Percentiles rank a stretch among this genome's conserved stretches.
These are phyloP conservation scores for Trametes sp. DNA, from an alignment of 1,284 basidiomycete species.

Conservation along the genomic window DNA sequence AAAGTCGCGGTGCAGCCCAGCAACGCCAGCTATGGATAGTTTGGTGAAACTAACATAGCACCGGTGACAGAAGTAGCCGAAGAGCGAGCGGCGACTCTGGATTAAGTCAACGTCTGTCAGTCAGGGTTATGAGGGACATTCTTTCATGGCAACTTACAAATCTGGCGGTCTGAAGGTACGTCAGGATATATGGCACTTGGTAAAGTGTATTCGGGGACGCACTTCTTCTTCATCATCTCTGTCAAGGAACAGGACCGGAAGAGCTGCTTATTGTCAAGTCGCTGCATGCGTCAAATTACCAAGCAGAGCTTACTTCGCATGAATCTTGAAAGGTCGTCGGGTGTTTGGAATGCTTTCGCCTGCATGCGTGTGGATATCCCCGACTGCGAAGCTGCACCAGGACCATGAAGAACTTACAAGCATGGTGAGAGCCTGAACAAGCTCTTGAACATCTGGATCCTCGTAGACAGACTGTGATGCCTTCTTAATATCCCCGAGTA, in stretches of 20 bases:
- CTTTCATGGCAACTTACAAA: slow-evolving; percentile 31
- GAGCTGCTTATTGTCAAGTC: slow-evolving; percentile 11
- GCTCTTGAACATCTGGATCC: slow-evolving; percentile 19
- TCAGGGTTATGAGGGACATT: background rate
- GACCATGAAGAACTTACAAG: slow-evolving; percentile 47
- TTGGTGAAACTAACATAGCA: slow-evolving; percentile 78
- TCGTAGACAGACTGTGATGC: slow-evolving; percentile 31
- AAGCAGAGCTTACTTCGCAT: slow-evolving; percentile 55
- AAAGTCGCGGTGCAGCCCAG: slow-evolving; percentile 69
- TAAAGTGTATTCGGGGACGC: background rate
- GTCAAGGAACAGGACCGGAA: slow-evolving; percentile 26
- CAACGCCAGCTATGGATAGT: slow-evolving; percentile 72
- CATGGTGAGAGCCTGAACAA: slow-evolving; percentile 48
- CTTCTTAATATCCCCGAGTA: slow-evolving; percentile 42
- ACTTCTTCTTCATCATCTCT: slow-evolving; percentile 42
- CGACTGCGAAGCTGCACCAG: background rate
- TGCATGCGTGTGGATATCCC: slow-evolving; percentile 30
- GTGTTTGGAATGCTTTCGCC: slow-evolving; percentile 57
- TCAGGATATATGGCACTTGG: background rate
- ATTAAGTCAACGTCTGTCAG: background rate
- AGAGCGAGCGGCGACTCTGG: slow-evolving; percentile 74
- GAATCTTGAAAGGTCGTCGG: slow-evolving; percentile 68
- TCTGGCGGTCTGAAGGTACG: slow-evolving; percentile 20
- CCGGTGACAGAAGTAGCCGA: slow-evolving; percentile 80
- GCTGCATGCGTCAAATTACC: no score